phyloP scores from a whole-genome alignment of 768 basidiomycete genomes.

The Termitomyces sp. region DNA sequence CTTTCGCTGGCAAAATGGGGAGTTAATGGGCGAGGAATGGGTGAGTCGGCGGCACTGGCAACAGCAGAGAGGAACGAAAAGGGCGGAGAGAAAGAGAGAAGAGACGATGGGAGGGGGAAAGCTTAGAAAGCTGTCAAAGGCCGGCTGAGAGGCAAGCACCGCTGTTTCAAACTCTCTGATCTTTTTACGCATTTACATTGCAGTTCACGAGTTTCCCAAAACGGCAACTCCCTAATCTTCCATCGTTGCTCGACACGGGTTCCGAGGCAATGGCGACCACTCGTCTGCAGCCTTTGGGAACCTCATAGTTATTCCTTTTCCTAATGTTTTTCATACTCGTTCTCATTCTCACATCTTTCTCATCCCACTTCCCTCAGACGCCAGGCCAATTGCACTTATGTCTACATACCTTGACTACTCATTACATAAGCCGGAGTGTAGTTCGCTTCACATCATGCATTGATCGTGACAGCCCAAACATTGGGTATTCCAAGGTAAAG shows the following conservation, averaged over 20 bases:
- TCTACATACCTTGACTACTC: background rate
- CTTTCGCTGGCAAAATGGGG: constrained; percentile 1
- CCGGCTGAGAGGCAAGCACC: constrained; percentile 17
- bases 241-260: constrained; percentile 3
- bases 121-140: constrained; percentile 17
- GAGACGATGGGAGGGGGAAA: constrained; percentile 13
- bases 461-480: background rate
- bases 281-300: background rate
- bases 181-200: constrained; percentile 27
- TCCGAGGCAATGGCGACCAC: constrained; percentile 3
- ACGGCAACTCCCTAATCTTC: constrained; percentile 16
- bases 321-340: constrained; percentile 15
- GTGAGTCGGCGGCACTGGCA: background rate
- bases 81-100: constrained; percentile 6
- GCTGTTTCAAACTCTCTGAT: constrained; percentile 25
- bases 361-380: background rate
- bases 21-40: constrained; percentile 8
- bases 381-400: constrained; percentile 2
- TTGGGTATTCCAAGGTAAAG: constrained; percentile 2
- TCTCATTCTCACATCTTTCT: constrained; percentile 8
- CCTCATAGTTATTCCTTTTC: constrained; percentile 15
- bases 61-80: constrained; percentile 11
- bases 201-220: constrained; percentile 22
- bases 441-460: constrained; percentile 7
- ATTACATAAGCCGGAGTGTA: constrained; percentile 10